These are phyloP conservation scores for Cokeromyces recurvatus DNA, from an alignment of 371 early-diverging fungal genomes.

Conservation along the genomic window DNA sequence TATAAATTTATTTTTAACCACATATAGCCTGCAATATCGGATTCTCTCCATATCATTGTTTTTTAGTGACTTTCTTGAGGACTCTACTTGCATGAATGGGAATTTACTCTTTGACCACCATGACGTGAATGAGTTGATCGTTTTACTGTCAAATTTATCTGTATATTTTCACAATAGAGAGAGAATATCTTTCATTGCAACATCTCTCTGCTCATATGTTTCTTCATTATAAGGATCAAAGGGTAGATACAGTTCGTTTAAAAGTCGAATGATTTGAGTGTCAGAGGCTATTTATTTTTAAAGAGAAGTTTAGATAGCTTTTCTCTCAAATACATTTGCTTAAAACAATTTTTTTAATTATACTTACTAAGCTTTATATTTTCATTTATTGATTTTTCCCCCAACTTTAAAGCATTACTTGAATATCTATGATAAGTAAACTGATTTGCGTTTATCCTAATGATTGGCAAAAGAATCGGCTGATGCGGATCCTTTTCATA, in stretches of 20 bases:
- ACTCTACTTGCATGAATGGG: slow-evolving; percentile 7
- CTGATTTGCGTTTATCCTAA: slow-evolving; percentile 7
- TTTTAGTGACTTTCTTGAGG: slow-evolving; percentile 5
- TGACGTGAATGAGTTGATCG: slow-evolving; percentile 1
- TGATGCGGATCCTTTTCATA: slow-evolving; percentile 2
- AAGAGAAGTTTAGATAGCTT: slow-evolving; percentile 10
- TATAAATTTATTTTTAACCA: slow-evolving; percentile 12
- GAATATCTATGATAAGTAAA: slow-evolving; percentile 3
- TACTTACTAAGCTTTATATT: slow-evolving; percentile 4
- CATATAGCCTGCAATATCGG: slow-evolving; percentile 9
- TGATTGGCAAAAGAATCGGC: slow-evolving; percentile 5
- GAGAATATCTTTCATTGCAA: slow-evolving; percentile 8
- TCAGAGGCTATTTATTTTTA: slow-evolving; percentile 12
- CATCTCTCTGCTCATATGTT: slow-evolving; percentile 3
- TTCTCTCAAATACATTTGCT: slow-evolving; percentile 10
- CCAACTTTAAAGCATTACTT: neutral
- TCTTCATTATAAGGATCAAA: neutral
- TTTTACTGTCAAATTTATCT: slow-evolving; percentile 2
- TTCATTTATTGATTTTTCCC: slow-evolving; percentile 2
- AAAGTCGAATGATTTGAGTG: slow-evolving; percentile 3
- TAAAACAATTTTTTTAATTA: slow-evolving; percentile 7
- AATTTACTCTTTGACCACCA: slow-evolving; percentile 11
- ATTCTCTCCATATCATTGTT: slow-evolving; percentile 10
- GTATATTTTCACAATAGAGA: slow-evolving; percentile 5
- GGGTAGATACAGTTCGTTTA: slow-evolving; percentile 4